Percentiles rank a stretch among this genome's conserved stretches.
phyloP scores from a whole-genome alignment of 2,329 filamentous ascomycete species.

The Thermoascus crustaceus region DNA sequence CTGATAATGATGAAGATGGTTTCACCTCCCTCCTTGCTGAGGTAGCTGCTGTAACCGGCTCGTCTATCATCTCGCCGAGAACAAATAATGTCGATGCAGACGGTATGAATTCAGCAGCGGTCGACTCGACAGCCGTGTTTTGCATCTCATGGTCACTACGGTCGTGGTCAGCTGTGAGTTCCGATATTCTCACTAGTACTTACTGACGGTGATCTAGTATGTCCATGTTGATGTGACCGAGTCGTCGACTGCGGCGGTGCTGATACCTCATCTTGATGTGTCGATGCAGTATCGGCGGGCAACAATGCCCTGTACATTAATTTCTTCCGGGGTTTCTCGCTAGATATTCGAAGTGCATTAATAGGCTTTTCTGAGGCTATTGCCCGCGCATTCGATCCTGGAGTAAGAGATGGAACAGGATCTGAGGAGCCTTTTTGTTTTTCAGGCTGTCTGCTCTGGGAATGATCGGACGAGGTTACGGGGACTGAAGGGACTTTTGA shows the following conservation, averaged over 20 bases:
- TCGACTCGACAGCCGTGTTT: constrained; percentile 1
- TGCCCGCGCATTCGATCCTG: constrained; percentile 4
- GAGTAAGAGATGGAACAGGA: constrained; percentile 4
- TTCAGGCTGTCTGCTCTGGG: background rate
- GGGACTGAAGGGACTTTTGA: background rate
- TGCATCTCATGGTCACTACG: constrained; percentile 2
- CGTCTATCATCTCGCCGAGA: constrained; percentile 17
- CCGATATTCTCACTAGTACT: no score
- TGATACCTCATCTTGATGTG: constrained; percentile 5
- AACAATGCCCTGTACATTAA: constrained; percentile 35
- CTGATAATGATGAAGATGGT: background rate
- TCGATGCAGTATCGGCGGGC: constrained; percentile 11
- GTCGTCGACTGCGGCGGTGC: constrained; percentile 4
- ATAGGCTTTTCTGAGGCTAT: constrained; percentile 5
- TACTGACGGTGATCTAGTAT: constrained; percentile 22
- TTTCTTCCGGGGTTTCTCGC: constrained; percentile 33
- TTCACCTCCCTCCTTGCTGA: background rate
- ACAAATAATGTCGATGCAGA: constrained; percentile 22
- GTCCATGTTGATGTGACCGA: background rate
- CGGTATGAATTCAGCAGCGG: constrained; percentile 19
- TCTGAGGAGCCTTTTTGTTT: background rate
- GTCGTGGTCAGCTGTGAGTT: background rate
- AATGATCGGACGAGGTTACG: background rate
- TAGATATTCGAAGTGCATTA: constrained; percentile 24
- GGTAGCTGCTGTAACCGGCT: background rate